Percentiles rank a stretch among this genome's conserved stretches.
Evolutionary conservation across 257 asterid genomes (phyloP).

Genomic region (Eustoma russellianum): DNA sequence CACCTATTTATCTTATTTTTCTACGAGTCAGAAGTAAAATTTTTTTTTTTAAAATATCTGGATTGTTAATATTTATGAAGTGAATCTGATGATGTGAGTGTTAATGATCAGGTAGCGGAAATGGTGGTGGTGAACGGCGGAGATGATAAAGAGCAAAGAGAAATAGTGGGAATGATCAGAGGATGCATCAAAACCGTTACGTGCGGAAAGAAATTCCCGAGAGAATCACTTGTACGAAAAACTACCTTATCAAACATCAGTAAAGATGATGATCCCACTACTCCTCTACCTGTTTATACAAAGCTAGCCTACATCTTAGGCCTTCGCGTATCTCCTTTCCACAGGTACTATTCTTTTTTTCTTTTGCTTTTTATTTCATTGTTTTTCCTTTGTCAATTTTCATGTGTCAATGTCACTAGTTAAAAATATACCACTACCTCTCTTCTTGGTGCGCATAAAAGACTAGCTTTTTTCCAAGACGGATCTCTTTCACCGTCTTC

Average conservation of each 20-base stretch:
- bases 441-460: too few species aligned
- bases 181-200: conserved; percentile 90
- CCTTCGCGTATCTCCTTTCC: conserved; percentile 90
- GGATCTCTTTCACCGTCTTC: too few species aligned
- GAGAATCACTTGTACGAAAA: conserved; percentile 5
- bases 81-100: too few species aligned
- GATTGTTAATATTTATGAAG: too few species aligned
- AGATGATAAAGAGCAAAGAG: conserved; percentile 28
- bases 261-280: background rate
- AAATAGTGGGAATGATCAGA: conserved; percentile 77
- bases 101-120: conserved; percentile 57
- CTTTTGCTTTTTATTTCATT: background rate
- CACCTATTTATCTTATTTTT: background rate
- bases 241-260: conserved; percentile 5
- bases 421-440: too few species aligned
- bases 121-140: conserved; percentile 28
- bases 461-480: too few species aligned
- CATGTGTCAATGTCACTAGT: background rate
- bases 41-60: too few species aligned
- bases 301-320: conserved; percentile 82
- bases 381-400: background rate
- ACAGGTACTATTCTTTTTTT: conserved; percentile 34
- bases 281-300: conserved; percentile 43
- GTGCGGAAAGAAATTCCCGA: conserved; percentile 48
- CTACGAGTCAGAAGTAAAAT: background rate